phyloP scores from a whole-genome alignment of 352 stramenopile species.

The Globisporangium takayamanum region DNA sequence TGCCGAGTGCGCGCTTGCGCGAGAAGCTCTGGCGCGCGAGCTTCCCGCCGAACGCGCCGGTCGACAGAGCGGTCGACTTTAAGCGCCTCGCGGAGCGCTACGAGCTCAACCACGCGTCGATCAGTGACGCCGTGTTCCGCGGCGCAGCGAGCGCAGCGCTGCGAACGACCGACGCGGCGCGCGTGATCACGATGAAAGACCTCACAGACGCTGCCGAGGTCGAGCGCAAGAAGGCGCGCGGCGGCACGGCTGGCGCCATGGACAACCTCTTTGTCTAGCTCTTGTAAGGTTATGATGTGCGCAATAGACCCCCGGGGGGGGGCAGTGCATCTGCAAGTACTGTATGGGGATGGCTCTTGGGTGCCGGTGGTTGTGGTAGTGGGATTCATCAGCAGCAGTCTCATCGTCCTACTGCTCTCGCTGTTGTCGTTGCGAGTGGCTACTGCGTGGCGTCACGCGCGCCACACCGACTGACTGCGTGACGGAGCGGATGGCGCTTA shows the following conservation, averaged over 20 bases:
- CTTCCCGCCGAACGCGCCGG: slow-evolving; percentile 60
- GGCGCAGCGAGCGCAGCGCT: slow-evolving; percentile 65
- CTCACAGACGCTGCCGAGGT: slow-evolving; percentile 63
- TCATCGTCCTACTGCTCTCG: background rate
- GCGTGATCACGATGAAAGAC: slow-evolving; percentile 79
- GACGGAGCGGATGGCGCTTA: slow-evolving; percentile 20
- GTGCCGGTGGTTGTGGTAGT: too few relatives aligned
- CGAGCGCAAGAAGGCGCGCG: slow-evolving; percentile 65
- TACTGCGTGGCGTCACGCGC: background rate
- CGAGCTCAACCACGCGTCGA: slow-evolving; percentile 69
- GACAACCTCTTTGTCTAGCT: slow-evolving; percentile 77
- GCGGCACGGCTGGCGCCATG: slow-evolving; percentile 47
- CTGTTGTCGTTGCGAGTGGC: background rate
- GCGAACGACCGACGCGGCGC: slow-evolving; percentile 38
- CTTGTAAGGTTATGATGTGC: background rate
- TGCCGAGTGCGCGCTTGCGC: slow-evolving; percentile 62
- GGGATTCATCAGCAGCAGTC: too few relatives aligned
- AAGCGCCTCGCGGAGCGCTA: slow-evolving; percentile 61
- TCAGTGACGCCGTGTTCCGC: slow-evolving; percentile 81
- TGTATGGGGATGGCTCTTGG: too few relatives aligned
- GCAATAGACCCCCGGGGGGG: background rate
- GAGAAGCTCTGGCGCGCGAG: slow-evolving; percentile 71
- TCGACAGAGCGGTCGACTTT: slow-evolving; percentile 64
- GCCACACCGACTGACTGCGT: background rate
- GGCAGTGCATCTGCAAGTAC: background rate